Evolutionary conservation across 108 stramenopile species (phyloP).

Genomic region (Craspedostauros australis): DNA sequence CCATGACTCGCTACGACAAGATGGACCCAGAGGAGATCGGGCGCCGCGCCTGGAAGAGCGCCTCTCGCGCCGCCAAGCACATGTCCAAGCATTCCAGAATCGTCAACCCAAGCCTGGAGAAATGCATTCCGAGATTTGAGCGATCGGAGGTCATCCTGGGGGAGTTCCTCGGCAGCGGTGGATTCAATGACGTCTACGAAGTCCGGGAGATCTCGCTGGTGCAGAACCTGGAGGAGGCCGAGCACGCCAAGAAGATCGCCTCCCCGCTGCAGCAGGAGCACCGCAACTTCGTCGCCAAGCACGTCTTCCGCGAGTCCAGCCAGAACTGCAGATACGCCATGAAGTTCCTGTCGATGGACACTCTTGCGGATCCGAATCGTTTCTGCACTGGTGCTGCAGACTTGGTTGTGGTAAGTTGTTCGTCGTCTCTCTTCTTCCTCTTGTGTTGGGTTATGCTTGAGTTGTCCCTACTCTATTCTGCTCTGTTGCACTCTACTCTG

Average conservation of each 20-base stretch:
- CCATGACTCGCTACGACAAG: conserved; percentile 24
- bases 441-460: not conserved
- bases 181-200: conserved; percentile 79
- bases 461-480: too few relatives aligned
- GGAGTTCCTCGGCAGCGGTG: conserved; percentile 58
- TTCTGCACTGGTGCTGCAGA: conserved; percentile 70
- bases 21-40: conserved; percentile 35
- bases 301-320: conserved; percentile 40
- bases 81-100: conserved; percentile 53
- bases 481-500: too few relatives aligned
- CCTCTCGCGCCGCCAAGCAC: conserved; percentile 48
- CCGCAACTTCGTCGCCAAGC: conserved; percentile 32
- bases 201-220: conserved; percentile 36
- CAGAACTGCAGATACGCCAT: conserved; percentile 44
- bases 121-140: conserved; percentile 58
- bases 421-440: not conserved
- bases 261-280: conserved; percentile 43
- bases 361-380: conserved; percentile 37
- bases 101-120: conserved; percentile 51
- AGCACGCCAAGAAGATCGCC: conserved; percentile 44
- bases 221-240: conserved; percentile 19
- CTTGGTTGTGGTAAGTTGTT: conserved; percentile 54
- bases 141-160: conserved; percentile 54
- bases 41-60: conserved; percentile 47
- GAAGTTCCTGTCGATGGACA: conserved; percentile 64